These are phyloP conservation scores for Neurospora sp. DNA, from an alignment of 495 filamentous ascomycete genomes.

Conservation along the genomic window DNA sequence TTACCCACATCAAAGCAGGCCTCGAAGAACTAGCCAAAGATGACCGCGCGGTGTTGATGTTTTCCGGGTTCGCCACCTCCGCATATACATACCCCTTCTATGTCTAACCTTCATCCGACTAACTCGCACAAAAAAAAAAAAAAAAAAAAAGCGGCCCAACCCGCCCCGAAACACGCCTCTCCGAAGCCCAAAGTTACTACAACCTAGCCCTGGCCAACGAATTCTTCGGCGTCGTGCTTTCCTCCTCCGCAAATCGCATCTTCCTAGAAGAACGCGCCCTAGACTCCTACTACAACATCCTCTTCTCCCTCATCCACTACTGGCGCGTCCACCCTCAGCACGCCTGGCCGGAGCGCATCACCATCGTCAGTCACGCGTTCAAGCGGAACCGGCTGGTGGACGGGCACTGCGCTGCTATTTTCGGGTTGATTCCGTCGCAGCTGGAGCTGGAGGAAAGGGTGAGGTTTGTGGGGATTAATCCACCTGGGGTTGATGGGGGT, in stretches of 20 bases:
- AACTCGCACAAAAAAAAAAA: neutral
- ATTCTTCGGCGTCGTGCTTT: conserved; percentile 30
- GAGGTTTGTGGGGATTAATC: conserved; percentile 57
- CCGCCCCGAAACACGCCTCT: conserved; percentile 40
- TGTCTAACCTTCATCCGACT: neutral
- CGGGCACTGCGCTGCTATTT: conserved; percentile 54
- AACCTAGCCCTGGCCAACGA: conserved; percentile 34
- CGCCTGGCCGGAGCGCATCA: conserved; percentile 46
- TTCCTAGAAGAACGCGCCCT: conserved; percentile 54
- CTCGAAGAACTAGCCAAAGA: conserved; percentile 35
- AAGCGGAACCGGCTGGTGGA: conserved; percentile 58
- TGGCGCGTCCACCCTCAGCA: conserved; percentile 22
- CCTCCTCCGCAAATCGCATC: conserved; percentile 19
- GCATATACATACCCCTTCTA: neutral
- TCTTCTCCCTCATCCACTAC: conserved; percentile 60
- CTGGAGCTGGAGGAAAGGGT: conserved; percentile 17
- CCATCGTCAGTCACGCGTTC: conserved; percentile 66
- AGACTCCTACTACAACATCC: conserved; percentile 72
- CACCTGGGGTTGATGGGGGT: conserved; percentile 36
- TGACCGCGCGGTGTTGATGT: conserved; percentile 42
- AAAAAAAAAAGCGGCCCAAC: conserved; percentile 41
- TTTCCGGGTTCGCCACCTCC: conserved; percentile 51
- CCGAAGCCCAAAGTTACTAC: conserved; percentile 61
- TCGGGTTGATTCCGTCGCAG: conserved; percentile 24
- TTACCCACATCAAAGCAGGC: conserved; percentile 58